These are phyloP conservation scores for Amaranthus tricolor DNA, from an alignment of 179 eudicot species.

Conservation along the genomic window DNA sequence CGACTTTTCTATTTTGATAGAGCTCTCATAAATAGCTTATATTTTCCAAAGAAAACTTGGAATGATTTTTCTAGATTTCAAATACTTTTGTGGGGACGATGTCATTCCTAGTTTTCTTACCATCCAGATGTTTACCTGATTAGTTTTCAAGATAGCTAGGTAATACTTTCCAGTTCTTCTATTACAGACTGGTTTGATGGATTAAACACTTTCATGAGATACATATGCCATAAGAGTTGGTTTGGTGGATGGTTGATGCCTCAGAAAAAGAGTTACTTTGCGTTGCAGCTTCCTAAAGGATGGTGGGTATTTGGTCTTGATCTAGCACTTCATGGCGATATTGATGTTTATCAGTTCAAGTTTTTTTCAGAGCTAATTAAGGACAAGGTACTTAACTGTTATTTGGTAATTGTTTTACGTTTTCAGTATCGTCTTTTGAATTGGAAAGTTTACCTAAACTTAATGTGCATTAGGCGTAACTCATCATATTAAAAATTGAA, in stretches of 20 bases:
- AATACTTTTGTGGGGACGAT: conserved; percentile 2
- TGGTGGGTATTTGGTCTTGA: conserved; percentile 99
- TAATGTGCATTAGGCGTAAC: neutral
- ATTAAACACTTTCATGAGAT: conserved; percentile 90
- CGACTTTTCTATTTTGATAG: neutral
- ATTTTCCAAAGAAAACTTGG: neutral
- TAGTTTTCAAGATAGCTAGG: neutral
- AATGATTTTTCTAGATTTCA: neutral
- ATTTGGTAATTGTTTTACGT: neutral
- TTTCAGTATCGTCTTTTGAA: neutral
- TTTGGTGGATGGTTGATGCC: conserved; percentile 99
- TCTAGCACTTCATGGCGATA: conserved; percentile 90
- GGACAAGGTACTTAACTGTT: conserved; percentile 58
- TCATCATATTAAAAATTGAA: no score
- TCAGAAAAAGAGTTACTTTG: conserved; percentile 97
- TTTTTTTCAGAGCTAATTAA: conserved; percentile 84
- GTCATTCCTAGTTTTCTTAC: neutral
- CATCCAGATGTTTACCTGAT: neutral
- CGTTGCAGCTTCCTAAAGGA: conserved; percentile 85
- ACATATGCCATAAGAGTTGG: conserved; percentile 99
- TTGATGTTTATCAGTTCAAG: conserved; percentile 96
- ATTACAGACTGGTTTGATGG: conserved; percentile 98
- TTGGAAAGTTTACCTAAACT: neutral
- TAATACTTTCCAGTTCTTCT: conserved; percentile 12
- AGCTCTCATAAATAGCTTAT: neutral